A percentile compares a stretch with the other conserved stretches of the same genome.
Conservation (phyloP, 1,284 basidiomycete species). For the Agaricales sp. region DNA sequence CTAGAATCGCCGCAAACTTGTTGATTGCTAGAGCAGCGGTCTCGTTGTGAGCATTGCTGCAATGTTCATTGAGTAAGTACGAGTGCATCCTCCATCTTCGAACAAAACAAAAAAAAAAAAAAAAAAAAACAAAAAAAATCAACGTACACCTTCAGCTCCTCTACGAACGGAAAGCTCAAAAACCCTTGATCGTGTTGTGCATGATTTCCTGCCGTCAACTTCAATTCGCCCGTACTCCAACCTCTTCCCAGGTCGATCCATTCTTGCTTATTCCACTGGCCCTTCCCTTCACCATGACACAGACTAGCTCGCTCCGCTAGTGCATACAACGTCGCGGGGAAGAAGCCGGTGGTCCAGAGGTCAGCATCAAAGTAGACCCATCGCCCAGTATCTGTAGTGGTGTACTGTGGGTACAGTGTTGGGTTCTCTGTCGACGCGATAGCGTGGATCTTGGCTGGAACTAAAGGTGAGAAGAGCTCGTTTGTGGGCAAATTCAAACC, state of each 20-base stretch:
- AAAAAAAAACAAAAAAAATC: neutral
- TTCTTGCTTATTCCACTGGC: neutral
- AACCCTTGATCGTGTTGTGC: slow-evolving; percentile 15
- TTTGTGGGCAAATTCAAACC: too few species aligned
- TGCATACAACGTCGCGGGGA: slow-evolving; percentile 15
- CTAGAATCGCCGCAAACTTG: slow-evolving; percentile 13
- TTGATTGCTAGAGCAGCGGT: slow-evolving; percentile 12
- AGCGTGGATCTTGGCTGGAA: neutral
- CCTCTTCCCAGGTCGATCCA: neutral
- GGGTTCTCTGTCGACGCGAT: slow-evolving; percentile 5
- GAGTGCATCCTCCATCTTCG: too few species aligned
- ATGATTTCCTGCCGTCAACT: slow-evolving; percentile 11
- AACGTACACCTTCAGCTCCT: slow-evolving; percentile 13
- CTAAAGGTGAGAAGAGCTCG: neutral
- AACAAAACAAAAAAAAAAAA: neutral
- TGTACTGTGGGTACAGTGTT: slow-evolving; percentile 13
- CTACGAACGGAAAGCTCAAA: slow-evolving; percentile 15
- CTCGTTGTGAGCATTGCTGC: slow-evolving; percentile 13
- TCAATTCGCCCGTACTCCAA: slow-evolving; percentile 12
- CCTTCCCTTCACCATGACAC: slow-evolving; percentile 8
- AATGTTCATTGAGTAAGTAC: too few species aligned
- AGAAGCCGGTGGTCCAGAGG: slow-evolving; percentile 15
- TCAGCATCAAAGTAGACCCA: slow-evolving; percentile 14
- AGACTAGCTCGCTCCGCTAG: slow-evolving; percentile 11
- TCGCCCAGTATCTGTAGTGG: slow-evolving; percentile 9